Evolutionary conservation across 495 filamentous ascomycete species (phyloP).

Genomic region (Daldinia decipiens): DNA sequence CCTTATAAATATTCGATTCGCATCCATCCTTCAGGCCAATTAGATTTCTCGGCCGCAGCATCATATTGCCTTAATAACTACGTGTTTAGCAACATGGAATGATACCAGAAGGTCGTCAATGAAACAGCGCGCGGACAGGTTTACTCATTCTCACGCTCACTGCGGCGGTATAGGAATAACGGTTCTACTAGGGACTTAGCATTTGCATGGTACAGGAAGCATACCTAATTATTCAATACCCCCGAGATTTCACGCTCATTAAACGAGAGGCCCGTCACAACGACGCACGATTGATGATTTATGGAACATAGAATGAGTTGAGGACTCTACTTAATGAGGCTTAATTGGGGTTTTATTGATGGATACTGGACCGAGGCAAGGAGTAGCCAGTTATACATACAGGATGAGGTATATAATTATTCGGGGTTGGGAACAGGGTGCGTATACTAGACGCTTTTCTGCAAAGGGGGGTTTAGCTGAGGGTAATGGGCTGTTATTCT

Average conservation of each 20-base stretch:
- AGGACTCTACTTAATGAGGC: slow-evolving; percentile 9
- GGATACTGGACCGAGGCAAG: background rate
- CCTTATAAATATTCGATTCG: slow-evolving; percentile 28
- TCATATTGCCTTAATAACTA: slow-evolving; percentile 17
- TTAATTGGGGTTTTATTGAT: slow-evolving; percentile 20
- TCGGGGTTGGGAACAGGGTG: background rate
- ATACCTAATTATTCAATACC: slow-evolving; percentile 32
- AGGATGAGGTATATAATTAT: slow-evolving; percentile 32
- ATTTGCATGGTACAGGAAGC: slow-evolving; percentile 16
- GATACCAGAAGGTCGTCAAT: background rate
- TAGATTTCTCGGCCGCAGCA: slow-evolving; percentile 9
- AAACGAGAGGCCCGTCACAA: slow-evolving; percentile 14
- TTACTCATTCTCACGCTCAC: slow-evolving; percentile 20
- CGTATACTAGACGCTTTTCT: background rate
- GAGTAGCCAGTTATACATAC: slow-evolving; percentile 16
- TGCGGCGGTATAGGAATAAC: slow-evolving; percentile 9
- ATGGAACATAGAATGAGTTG: slow-evolving; percentile 8
- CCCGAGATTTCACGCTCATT: slow-evolving; percentile 34
- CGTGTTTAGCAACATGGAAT: slow-evolving; percentile 11
- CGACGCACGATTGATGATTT: slow-evolving; percentile 17
- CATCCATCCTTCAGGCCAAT: slow-evolving; percentile 33
- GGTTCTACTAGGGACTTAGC: slow-evolving; percentile 15
- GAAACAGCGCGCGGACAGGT: slow-evolving; percentile 5
- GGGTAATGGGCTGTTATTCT: background rate
- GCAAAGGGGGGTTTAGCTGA: background rate